These are phyloP conservation scores for Tardiomyces depauwii DNA, from an alignment of 1,139 yeast species.

Conservation along the genomic window DNA sequence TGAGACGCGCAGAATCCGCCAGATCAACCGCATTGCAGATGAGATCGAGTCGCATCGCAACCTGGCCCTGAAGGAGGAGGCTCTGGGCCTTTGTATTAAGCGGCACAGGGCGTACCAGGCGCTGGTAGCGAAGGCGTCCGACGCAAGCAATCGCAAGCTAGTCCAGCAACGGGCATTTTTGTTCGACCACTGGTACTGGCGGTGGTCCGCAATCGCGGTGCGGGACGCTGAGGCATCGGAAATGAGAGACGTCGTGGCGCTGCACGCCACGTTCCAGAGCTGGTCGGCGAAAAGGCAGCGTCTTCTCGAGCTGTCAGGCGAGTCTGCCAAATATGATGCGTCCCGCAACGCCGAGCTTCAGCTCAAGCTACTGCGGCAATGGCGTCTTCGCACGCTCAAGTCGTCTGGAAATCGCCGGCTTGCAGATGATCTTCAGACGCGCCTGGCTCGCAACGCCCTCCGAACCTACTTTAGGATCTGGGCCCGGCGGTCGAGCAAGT, in stretches of 20 bases:
- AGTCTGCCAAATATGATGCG: neutral
- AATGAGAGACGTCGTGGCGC: neutral
- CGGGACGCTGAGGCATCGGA: neutral
- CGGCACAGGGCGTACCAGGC: neutral
- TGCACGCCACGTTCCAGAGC: neutral
- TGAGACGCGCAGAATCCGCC: neutral
- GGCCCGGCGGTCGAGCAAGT: neutral
- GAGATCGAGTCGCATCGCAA: neutral
- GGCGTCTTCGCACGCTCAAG: neutral
- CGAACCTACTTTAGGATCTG: neutral
- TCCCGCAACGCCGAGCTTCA: neutral
- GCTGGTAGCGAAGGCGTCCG: neutral
- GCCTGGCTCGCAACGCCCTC: neutral
- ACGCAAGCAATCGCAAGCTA: neutral
- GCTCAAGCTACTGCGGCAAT: neutral
- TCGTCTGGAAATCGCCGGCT: neutral
- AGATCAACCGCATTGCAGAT: neutral
- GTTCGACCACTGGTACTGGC: neutral
- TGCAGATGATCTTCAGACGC: neutral
- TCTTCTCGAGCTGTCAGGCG: neutral
- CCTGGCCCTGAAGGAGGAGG: neutral
- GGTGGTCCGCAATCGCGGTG: neutral
- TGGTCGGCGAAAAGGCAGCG: neutral
- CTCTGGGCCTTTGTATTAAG: neutral
- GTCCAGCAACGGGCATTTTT: neutral